A percentile compares a stretch with the other conserved stretches of the same genome.
These are phyloP conservation scores for Nicotiana obtusifolia DNA, from an alignment of 257 asterid genomes.

Conservation along the genomic window DNA sequence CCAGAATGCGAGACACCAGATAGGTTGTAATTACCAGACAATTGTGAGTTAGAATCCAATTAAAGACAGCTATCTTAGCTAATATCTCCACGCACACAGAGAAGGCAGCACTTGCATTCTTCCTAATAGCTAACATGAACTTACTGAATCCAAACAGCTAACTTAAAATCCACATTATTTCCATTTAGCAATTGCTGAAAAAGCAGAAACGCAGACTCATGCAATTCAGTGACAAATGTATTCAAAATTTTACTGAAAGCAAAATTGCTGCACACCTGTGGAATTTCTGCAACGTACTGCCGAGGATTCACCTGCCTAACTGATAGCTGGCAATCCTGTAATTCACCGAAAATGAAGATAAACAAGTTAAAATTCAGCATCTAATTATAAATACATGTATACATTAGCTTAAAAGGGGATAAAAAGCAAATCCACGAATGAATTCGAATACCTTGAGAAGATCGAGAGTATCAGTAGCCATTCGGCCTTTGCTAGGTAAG, in stretches of 20 bases:
- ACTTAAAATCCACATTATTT: neutral
- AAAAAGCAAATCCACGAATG: neutral
- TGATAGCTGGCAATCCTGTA: slow-evolving; percentile 89
- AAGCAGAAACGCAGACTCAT: neutral
- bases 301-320: slow-evolving; percentile 98
- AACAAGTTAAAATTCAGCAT: neutral
- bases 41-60: neutral
- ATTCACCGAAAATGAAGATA: neutral
- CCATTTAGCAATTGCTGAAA: neutral
- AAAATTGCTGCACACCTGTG: slow-evolving; percentile 51
- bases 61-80: neutral
- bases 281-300: slow-evolving; percentile 89
- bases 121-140: neutral
- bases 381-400: neutral
- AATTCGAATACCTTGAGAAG: slow-evolving; percentile 63
- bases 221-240: neutral
- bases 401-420: neutral
- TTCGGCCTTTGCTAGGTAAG: slow-evolving; percentile 96
- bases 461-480: slow-evolving; percentile 87
- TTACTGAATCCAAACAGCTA: neutral
- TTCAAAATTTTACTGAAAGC: neutral
- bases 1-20: neutral
- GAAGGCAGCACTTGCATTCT: neutral
- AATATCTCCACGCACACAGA: neutral
- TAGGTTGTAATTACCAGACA: neutral